Percentiles rank a stretch among this genome's conserved stretches.
Conservation (phyloP, 257 asterid genomes). For the Primulina huaijiensis region DNA sequence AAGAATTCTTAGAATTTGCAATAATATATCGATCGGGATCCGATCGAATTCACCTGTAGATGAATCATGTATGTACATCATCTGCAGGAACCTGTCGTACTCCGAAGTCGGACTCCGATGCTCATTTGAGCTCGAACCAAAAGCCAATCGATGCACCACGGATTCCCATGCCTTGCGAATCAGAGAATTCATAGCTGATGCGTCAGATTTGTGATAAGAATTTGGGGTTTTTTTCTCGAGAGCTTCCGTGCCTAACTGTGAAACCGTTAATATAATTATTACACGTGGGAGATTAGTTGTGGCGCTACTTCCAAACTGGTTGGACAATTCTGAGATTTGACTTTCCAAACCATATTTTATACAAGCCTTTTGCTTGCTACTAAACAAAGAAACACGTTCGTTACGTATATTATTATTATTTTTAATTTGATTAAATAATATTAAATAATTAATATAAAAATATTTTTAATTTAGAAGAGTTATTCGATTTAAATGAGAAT, state of each 20-base stretch:
- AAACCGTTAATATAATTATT: background rate
- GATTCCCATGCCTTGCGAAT: conserved; percentile 69
- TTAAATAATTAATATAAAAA: no score
- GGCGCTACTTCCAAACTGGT: background rate
- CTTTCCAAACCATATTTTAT: no score
- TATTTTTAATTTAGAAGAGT: no score
- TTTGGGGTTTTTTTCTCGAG: background rate
- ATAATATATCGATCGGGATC: conserved; percentile 68
- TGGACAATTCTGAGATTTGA: no score
- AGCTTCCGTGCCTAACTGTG: background rate
- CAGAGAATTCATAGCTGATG: conserved; percentile 43
- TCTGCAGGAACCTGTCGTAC: conserved; percentile 50
- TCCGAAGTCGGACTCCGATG: conserved; percentile 28
- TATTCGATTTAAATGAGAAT: no score
- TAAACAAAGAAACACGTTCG: no score
- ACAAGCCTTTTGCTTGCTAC: no score
- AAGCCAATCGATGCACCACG: conserved; percentile 44
- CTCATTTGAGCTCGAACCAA: conserved; percentile 27
- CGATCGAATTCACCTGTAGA: conserved; percentile 83
- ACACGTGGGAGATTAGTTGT: background rate
- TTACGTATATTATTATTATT: no score
- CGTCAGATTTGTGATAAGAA: background rate
- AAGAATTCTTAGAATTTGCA: conserved; percentile 54
- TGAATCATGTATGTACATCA: conserved; percentile 48
- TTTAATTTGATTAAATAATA: no score